A percentile compares a stretch with the other conserved stretches of the same genome.
These are phyloP conservation scores for Pelargonium myrrhifolium DNA, from an alignment of 441 rosid species.

Conservation along the genomic window DNA sequence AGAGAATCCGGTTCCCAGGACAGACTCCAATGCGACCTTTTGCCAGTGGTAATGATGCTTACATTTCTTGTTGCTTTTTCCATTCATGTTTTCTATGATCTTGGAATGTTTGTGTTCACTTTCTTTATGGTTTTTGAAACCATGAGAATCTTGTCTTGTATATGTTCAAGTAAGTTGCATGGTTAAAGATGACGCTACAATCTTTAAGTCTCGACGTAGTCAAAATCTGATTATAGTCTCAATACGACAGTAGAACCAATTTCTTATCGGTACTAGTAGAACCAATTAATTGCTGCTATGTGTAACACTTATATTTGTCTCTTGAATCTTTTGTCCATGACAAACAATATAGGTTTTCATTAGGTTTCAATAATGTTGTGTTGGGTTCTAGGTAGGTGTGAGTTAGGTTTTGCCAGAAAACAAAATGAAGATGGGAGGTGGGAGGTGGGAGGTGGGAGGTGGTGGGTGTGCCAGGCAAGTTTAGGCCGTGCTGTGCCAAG, in stretches of 20 bases:
- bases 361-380: background rate
- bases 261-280: too few relatives aligned
- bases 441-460: background rate
- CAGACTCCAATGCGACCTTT: background rate
- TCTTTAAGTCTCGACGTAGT: too few relatives aligned
- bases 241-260: too few relatives aligned
- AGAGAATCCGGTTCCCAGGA: background rate
- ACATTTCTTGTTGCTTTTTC: background rate
- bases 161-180: too few relatives aligned
- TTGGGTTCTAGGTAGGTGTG: constrained; percentile 1
- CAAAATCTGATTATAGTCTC: too few relatives aligned
- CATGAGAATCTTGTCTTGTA: too few relatives aligned
- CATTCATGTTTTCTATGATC: too few relatives aligned
- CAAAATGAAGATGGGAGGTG: background rate
- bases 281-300: background rate
- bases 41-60: background rate
- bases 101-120: too few relatives aligned
- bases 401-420: background rate
- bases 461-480: constrained; percentile 2
- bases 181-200: too few relatives aligned
- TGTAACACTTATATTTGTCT: background rate
- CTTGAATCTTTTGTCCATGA: background rate
- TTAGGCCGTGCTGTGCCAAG: too few relatives aligned
- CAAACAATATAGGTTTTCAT: background rate
- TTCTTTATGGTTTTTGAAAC: too few relatives aligned